Evolutionary conservation across 768 basidiomycete species (phyloP), one percentile per base, ranked within the genome.

Genomic region (Antrodiella citrinella): DNA sequence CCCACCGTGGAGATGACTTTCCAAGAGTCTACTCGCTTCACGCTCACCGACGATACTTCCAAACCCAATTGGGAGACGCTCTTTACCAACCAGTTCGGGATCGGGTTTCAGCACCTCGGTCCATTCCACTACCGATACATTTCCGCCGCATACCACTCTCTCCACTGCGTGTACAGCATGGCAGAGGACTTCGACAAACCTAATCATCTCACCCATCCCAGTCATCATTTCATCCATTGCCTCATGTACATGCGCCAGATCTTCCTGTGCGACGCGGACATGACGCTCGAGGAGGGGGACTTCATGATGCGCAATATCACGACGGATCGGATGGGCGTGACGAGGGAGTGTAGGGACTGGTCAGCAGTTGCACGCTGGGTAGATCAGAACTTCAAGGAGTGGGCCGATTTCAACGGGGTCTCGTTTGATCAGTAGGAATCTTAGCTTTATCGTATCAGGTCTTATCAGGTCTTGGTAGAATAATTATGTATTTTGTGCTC

Each of bases 201-300:
- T 19, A 18, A 43, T 19, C 41, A 43, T 18, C 7, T 43, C 41
- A 18, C n/a, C 15, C 15, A 43, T 43, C 41, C 41, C 9, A 9
- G 9, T 19, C 41, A 50, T 12, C 59, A 60, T 43, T 19, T 56
- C 26, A 25, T 48, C 21, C 59, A 60, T 45, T 60, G 59, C 49
- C 44, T 60, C 11, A 41, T 26, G 45, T 60, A 60, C 42, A 35
- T 60, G 15, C 54, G 59, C 12, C 58, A 59, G 49, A 45, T 46
- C 22, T 47, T 54, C 22, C 39, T 60, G 12, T 60, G 59, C 52
- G 15, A 50, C 20, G 58, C 59, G n/a, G 59, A 60, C 44, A 49
- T 45, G 5, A 57, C 59, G 11, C 54, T 57, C 42, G 59, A 60
- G 52, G 25, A 41, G 3, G 10, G 18, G 23, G 48, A 49, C 44